These are phyloP conservation scores for Phoma sp. DNA, from an alignment of 2,329 filamentous ascomycete species.

Conservation along the genomic window DNA sequence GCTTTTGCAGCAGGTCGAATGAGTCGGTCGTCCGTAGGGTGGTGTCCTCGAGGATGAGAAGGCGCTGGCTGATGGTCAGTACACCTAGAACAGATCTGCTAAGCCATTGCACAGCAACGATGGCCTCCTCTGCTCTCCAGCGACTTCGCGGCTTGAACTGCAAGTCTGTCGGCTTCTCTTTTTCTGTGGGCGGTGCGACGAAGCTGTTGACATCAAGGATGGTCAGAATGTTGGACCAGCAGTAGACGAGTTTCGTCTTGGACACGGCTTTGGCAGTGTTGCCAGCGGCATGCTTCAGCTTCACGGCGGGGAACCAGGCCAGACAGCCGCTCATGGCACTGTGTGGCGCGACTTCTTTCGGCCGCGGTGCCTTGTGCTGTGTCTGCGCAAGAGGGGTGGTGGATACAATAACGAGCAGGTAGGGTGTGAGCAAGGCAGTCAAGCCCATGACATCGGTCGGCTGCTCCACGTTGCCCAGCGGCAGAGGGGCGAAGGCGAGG, in stretches of 20 bases:
- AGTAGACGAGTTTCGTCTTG: conserved; percentile 90
- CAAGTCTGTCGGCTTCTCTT: conserved; percentile 79
- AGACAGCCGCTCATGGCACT: conserved; percentile 92
- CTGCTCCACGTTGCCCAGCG: conserved; percentile 92
- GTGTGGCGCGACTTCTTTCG: conserved; percentile 89
- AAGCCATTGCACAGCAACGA: conserved; percentile 96
- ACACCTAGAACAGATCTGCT: conserved; percentile 91
- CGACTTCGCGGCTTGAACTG: conserved; percentile 83
- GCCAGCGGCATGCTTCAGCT: conserved; percentile 77
- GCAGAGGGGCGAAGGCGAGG: conserved; percentile 86
- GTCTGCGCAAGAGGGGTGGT: conserved; percentile 96
- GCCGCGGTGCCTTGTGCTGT: conserved; percentile 89
- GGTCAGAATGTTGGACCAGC: conserved; percentile 97
- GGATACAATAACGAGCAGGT: conserved; percentile 94
- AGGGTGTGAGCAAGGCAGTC: conserved; percentile 94
- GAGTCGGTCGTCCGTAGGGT: conserved; percentile 88
- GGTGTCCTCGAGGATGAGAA: conserved; percentile 90
- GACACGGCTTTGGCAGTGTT: conserved; percentile 73
- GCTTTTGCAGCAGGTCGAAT: conserved; percentile 88
- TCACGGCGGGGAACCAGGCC: conserved; percentile 97
- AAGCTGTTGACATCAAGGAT: conserved; percentile 84
- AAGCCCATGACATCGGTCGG: conserved; percentile 86
- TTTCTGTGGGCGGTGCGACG: conserved; percentile 65
- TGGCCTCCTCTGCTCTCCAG: conserved; percentile 93
- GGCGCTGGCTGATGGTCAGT: conserved; percentile 89